These are phyloP conservation scores for Trichoderma gracile DNA, from an alignment of 2,329 filamentous ascomycete species.

Conservation along the genomic window DNA sequence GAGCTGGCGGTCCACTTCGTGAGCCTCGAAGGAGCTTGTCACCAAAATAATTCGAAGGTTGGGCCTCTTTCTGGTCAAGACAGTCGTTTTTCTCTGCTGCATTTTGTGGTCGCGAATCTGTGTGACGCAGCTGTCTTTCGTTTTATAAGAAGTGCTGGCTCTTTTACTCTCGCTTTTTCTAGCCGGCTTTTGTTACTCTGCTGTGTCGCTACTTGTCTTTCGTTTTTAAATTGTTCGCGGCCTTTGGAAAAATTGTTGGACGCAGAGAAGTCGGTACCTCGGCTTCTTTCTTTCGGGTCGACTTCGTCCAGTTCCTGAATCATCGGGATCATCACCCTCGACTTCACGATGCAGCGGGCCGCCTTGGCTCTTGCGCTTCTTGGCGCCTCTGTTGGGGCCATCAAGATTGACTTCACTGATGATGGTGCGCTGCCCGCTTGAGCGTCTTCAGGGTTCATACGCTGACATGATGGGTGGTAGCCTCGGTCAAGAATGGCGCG, in stretches of 20 bases:
- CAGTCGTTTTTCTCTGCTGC: too few species aligned
- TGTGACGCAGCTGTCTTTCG: conserved; percentile 12
- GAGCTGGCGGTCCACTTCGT: neutral
- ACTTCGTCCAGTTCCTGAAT: neutral
- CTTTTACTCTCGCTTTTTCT: conserved; percentile 9
- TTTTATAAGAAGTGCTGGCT: neutral
- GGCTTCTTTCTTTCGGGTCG: neutral
- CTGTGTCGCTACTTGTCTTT: neutral
- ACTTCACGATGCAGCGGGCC: neutral
- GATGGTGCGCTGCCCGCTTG: neutral
- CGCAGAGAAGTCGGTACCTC: neutral
- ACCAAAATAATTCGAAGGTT: neutral
- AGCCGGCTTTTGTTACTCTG: neutral
- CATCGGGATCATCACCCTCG: neutral
- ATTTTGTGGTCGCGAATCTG: neutral
- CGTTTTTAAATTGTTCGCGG: neutral
- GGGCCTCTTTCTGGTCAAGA: neutral
- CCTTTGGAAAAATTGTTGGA: neutral
- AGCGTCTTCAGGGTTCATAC: neutral
- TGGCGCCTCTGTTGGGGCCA: conserved; percentile 15
- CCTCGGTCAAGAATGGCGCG: conserved; percentile 36
- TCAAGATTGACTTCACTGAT: conserved; percentile 7
- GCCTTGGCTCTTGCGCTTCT: conserved; percentile 21
- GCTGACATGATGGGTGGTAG: neutral
- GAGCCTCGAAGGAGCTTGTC: neutral